phyloP scores from a whole-genome alignment of 495 filamentous ascomycete genomes.

The Neurospora discreta region DNA sequence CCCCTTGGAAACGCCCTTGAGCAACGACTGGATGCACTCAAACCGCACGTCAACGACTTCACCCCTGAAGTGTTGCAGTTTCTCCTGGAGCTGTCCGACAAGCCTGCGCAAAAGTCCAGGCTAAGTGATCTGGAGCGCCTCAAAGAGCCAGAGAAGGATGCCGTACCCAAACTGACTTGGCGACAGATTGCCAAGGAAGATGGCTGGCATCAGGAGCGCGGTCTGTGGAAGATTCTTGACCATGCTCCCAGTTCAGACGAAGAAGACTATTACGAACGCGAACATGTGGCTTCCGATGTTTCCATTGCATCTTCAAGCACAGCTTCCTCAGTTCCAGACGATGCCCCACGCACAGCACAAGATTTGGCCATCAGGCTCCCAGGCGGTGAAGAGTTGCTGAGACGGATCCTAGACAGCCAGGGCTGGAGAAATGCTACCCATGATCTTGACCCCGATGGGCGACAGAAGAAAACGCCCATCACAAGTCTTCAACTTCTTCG shows the following conservation, averaged over 20 bases:
- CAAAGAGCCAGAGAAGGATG: slow-evolving; percentile 27
- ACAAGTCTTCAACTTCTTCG: slow-evolving; percentile 66
- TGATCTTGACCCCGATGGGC: slow-evolving; percentile 19
- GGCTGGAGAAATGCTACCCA: slow-evolving; percentile 45
- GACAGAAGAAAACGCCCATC: slow-evolving; percentile 35
- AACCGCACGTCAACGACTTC: slow-evolving; percentile 43
- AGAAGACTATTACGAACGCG: slow-evolving; percentile 30
- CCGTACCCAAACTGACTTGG: slow-evolving; percentile 51
- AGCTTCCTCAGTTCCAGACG: slow-evolving; percentile 16
- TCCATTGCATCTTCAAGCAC: slow-evolving; percentile 25
- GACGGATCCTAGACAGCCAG: slow-evolving; percentile 46
- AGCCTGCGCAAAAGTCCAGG: slow-evolving; percentile 58
- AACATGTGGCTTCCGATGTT: slow-evolving; percentile 22
- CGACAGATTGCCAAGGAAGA: slow-evolving; percentile 63
- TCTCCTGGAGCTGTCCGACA: slow-evolving; percentile 70
- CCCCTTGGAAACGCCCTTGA: slow-evolving; percentile 67
- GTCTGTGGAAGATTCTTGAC: slow-evolving; percentile 70
- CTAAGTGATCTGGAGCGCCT: slow-evolving; percentile 49
- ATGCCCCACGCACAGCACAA: slow-evolving; percentile 24
- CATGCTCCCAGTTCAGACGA: slow-evolving; percentile 59
- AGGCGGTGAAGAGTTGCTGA: slow-evolving; percentile 33
- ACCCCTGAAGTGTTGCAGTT: slow-evolving; percentile 72
- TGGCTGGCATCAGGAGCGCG: slow-evolving; percentile 53
- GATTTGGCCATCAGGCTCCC: slow-evolving; percentile 20
- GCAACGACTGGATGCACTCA: slow-evolving; percentile 49